Conservation (phyloP, 2,329 filamentous ascomycete genomes). For the Verticillium zaregamsianum region DNA sequence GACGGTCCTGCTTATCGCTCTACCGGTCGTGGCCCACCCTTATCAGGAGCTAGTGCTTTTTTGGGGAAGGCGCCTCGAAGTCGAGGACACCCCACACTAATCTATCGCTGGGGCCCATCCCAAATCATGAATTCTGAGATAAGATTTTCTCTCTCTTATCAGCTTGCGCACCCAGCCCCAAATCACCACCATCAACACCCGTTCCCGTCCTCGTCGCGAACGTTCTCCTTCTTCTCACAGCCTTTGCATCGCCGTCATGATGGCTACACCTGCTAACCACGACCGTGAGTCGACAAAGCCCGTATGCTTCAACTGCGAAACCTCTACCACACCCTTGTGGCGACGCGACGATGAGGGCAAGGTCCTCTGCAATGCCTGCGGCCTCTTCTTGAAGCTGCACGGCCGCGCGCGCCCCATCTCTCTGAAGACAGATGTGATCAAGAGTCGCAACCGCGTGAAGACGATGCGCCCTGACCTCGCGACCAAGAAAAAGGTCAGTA, state of each 20-base stretch:
- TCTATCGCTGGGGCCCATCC: neutral
- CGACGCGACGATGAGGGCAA: slow-evolving; percentile 93
- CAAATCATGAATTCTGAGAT: slow-evolving; percentile 7
- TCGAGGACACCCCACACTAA: neutral
- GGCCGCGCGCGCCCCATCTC: slow-evolving; percentile 90
- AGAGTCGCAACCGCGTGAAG: slow-evolving; percentile 97
- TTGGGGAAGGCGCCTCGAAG: neutral
- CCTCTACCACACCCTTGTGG: slow-evolving; percentile 95
- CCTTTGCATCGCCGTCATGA: slow-evolving; percentile 32
- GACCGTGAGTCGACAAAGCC: slow-evolving; percentile 71
- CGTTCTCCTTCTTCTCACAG: slow-evolving; percentile 7
- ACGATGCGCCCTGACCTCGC: slow-evolving; percentile 72
- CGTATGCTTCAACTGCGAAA: slow-evolving; percentile 93
- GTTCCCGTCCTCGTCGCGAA: neutral
- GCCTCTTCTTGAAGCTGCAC: slow-evolving; percentile 94
- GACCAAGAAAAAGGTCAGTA: slow-evolving; percentile 75
- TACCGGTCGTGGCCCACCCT: neutral
- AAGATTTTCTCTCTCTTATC: slow-evolving; percentile 3
- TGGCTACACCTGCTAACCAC: slow-evolving; percentile 52
- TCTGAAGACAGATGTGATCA: slow-evolving; percentile 98
- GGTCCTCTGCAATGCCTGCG: slow-evolving; percentile 97
- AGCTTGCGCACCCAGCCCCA: neutral
- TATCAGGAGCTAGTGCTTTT: neutral
- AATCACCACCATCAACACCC: neutral
- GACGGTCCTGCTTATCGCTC: neutral